Base-by-base conservation (phyloP, 176 grass and related monocot genomes). In the Saccharum officinarum region DNA sequence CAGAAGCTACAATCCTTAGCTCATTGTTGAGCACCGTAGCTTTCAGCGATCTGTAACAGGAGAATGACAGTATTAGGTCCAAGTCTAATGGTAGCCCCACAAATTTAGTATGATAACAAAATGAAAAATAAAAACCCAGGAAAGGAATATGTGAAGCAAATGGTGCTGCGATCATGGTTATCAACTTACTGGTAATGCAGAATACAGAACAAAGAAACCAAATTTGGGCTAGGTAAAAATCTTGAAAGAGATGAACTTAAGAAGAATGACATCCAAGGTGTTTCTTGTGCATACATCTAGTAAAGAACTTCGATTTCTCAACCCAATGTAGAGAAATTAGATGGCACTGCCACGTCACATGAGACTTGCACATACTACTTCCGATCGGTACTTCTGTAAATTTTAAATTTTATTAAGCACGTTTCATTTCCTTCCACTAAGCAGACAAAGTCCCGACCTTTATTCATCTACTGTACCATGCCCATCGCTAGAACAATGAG, bases 21-120 rank as follows among this genome's bases (percentile, higher is more conserved):
- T 94, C 84, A 46, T 77, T 85, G 74, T 94, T 91, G 33, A 98
- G 88, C 62, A 95, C 80, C 16, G 96, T 98, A 50, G 96, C 96
- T 80, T 98, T 98, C 63, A 94, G 61, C 63, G 96, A 98, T 81
- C 96, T 98, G 81, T 13, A 70, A 69, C 23, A 50, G 18, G 82
- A 85, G 49, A 83, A 84, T 46, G 18, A 2, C 33, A 36, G 46
- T 61, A 73, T 62, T 72, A 90, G 69, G 69, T 72, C 54, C 17
- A 41, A 87, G 6, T 82, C 14, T 23, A 16, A 55, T 44, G 1
- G 46, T 57, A 67, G 50, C 26, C 1, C 1, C 7, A 44, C 14
- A 0, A 18, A 59, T 34, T 38, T 44, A 74, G 76, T 12, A 65
- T 25, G 81, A 28, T 8, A 31, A 39, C 1, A 52, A 63, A 22